These are phyloP conservation scores for Debaryomyces subglobosus DNA, from an alignment of 1,139 yeast species.

Conservation along the genomic window DNA sequence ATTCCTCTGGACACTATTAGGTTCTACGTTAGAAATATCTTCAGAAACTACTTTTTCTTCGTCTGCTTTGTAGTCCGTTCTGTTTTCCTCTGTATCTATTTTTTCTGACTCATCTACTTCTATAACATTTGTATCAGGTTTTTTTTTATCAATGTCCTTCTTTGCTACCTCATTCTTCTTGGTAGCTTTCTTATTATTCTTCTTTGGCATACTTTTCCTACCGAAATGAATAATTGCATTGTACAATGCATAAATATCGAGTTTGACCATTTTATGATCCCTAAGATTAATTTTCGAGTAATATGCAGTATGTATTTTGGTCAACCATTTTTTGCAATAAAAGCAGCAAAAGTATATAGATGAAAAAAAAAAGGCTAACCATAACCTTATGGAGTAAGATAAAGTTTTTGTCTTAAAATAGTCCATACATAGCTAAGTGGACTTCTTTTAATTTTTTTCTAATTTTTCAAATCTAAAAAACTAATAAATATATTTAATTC, in stretches of 20 bases:
- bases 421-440: background rate
- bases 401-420: no score
- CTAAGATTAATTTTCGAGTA: background rate
- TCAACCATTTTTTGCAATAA: background rate
- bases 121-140: background rate
- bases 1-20: background rate
- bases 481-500: background rate
- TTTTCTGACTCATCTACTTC: background rate
- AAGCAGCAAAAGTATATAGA: background rate
- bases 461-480: background rate
- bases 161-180: background rate
- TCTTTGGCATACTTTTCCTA: conserved; percentile 4
- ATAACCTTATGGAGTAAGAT: no score
- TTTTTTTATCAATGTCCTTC: background rate
- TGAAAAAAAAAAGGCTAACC: no score
- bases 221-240: background rate
- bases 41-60: background rate
- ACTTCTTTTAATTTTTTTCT: background rate
- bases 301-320: conserved; percentile 1
- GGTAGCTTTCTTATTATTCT: conserved; percentile 7
- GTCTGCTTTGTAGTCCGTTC: background rate
- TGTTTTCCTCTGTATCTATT: background rate
- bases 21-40: background rate
- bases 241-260: background rate
- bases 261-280: conserved; percentile 5